These are phyloP conservation scores for Aspergillaceae sp. DNA, from an alignment of 2,329 filamentous ascomycete species.

Conservation along the genomic window DNA sequence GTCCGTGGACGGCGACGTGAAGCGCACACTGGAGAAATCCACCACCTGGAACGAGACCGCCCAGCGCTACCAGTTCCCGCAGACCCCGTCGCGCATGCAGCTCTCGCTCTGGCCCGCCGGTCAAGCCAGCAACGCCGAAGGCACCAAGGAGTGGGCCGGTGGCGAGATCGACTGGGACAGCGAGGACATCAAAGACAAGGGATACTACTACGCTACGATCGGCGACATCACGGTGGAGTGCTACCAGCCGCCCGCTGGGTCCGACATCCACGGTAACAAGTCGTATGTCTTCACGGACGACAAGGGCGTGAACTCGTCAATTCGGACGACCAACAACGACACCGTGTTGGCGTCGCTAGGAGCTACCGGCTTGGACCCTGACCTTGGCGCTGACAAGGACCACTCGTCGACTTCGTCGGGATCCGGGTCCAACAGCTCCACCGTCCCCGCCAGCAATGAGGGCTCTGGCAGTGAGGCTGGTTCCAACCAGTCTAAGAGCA, in stretches of 20 bases:
- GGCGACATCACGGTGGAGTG: conserved; percentile 73
- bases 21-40: conserved; percentile 63
- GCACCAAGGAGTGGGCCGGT: conserved; percentile 86
- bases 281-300: conserved; percentile 67
- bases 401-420: conserved; percentile 1
- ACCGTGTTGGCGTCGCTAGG: conserved; percentile 71
- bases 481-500: conserved; percentile 7
- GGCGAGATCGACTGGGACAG: conserved; percentile 81
- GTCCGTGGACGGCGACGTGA: conserved; percentile 71
- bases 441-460: conserved; percentile 25
- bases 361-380: conserved; percentile 71
- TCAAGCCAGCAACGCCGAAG: conserved; percentile 64
- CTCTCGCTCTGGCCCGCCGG: conserved; percentile 95
- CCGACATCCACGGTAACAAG: conserved; percentile 48
- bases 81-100: conserved; percentile 84
- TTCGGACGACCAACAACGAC: conserved; percentile 63
- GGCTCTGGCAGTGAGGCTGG: conserved; percentile 21
- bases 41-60: conserved; percentile 80
- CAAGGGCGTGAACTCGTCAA: conserved; percentile 63
- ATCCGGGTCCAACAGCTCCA: conserved; percentile 8
- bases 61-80: conserved; percentile 78
- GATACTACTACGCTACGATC: conserved; percentile 82
- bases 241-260: conserved; percentile 71
- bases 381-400: conserved; percentile 13
- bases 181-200: conserved; percentile 67